A percentile compares a stretch with the other conserved stretches of the same genome.
phyloP scores from a whole-genome alignment of 2,329 filamentous ascomycete species.

The Penicillium corylophilum region DNA sequence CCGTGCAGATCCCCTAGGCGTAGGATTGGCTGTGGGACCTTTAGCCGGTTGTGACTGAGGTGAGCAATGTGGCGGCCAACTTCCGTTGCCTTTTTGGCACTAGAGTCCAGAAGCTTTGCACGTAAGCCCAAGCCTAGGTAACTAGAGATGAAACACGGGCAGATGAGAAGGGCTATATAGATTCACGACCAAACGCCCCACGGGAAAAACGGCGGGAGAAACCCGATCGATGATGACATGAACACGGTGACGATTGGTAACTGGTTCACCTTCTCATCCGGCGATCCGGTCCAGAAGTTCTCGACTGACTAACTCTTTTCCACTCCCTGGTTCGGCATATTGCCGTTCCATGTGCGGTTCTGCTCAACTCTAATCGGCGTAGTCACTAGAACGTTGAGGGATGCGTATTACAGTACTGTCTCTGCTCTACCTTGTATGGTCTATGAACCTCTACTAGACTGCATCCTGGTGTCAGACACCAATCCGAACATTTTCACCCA shows the following conservation, averaged over 20 bases:
- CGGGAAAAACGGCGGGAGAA: background rate
- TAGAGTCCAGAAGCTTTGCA: background rate
- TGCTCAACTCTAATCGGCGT: background rate
- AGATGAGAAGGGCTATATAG: background rate
- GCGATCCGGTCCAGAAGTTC: slow-evolving; percentile 18
- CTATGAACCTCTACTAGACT: background rate
- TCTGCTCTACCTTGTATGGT: background rate
- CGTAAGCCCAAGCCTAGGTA: no score
- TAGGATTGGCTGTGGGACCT: slow-evolving; percentile 15
- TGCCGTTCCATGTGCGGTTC: background rate
- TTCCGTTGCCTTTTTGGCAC: background rate
- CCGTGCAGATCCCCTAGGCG: slow-evolving; percentile 18
- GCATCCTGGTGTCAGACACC: background rate
- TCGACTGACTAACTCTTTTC: background rate
- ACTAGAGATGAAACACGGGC: background rate
- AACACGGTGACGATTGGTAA: slow-evolving; percentile 10
- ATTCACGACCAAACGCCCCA: background rate
- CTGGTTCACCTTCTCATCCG: slow-evolving; percentile 13
- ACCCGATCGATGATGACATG: slow-evolving; percentile 26
- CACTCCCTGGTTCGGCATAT: no score
- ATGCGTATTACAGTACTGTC: no score
- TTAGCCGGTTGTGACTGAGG: background rate
- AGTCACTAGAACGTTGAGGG: no score
- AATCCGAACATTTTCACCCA: background rate
- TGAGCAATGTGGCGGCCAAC: background rate